Evolutionary conservation across 2,329 filamentous ascomycete species (phyloP), one percentile per base, ranked within the genome.

Genomic region (Claviceps sp.): DNA sequence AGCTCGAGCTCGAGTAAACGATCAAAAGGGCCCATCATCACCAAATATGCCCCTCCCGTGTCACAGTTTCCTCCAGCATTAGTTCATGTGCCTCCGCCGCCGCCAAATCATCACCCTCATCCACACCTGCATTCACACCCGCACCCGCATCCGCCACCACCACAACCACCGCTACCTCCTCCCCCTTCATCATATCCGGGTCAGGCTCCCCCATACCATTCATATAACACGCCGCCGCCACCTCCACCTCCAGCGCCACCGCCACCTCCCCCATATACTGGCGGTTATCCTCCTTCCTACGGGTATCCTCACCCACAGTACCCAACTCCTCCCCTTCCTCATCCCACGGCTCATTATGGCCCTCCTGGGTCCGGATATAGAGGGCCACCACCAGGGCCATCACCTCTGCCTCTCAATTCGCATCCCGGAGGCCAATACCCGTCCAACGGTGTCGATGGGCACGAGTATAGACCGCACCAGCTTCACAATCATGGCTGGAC

Each of bases 21-120:
- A 50, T 59, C 57, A 37, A 69, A 62, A 51, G 66, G 61, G 2
- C 63, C 63, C 41, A 64, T 63, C 51, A 67, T 62, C 55, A 68
- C 65, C 46, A 68, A 67, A 57, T 68, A 68, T 50, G 56, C 60
- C 8, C 67, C 63, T 46, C 58, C 57, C 42, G 55, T 56, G 3
- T 55, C 60, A 16, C 53, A 20, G 6, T 9, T 59, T 59, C 37
- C 48, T 54, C 43, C 55, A 53, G 48, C 34, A 11, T 51, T 57
- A 45, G 48, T 45, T 42, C 48, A 54, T 34, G 54, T 60, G 52
- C 60, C 62, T 16, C 61, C 61, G 47, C 59, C 61, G 46, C 59
- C 61, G 14, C 54, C 59, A 37, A 55, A 55, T 26, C 59, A 62
- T 50, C 59, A 38, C 26, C 22, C 42, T 18, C 49, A 50, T 44